Evolutionary conservation across 148 eudicot species (phyloP), one percentile per base, ranked within the genome.

Genomic region (Hydrangea macrophylla): DNA sequence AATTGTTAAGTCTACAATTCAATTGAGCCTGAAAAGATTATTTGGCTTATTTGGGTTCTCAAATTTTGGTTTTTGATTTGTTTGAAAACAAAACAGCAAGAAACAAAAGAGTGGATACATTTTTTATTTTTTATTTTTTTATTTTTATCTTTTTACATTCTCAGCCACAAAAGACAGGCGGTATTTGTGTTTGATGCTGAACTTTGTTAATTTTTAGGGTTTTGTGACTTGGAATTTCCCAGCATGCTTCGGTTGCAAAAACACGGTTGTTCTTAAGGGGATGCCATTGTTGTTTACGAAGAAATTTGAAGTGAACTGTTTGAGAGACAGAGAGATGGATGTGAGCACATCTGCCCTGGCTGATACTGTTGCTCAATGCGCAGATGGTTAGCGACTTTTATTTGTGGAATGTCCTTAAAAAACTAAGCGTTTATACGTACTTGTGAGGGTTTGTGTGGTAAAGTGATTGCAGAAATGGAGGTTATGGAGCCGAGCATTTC

Each of bases 401-500:
- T 18, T 9, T 66, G 55, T n/a, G 27, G 32, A 17, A 9, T 39
- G 40, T 15, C n/a, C 1, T 48, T 48, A 22, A 42, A 42, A 11
- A 2, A 42, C 18, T 48, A 17, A 22, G 23, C 7, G 17, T 18
- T 48, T 48, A 48, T 48, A 5, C n/a, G 53, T 48, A 48, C 17
- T 48, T 68, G 31, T 5, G 18, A 32, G 32, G 30, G 36, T 42
- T 59, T 27, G 35, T 20, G 45, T 58, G 62, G 23, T 63, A 68
- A 66, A 57, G 53, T 58, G 17, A 60, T 77, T 57, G 55, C 70
- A 82, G 91, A 77, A 60, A 64, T 42, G 71, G 87, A 79, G 63
- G 39, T 62, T 58, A 73, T 63, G 64, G 83, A 91, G 65, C 93
- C 90, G 5, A 87, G 92, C 78, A 62, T 95, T 55, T 84, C 99